Percentiles rank a stretch among this genome's conserved stretches.
Evolutionary conservation across 2,329 filamentous ascomycete species (phyloP).

Genomic region (Xylaria polymorpha): DNA sequence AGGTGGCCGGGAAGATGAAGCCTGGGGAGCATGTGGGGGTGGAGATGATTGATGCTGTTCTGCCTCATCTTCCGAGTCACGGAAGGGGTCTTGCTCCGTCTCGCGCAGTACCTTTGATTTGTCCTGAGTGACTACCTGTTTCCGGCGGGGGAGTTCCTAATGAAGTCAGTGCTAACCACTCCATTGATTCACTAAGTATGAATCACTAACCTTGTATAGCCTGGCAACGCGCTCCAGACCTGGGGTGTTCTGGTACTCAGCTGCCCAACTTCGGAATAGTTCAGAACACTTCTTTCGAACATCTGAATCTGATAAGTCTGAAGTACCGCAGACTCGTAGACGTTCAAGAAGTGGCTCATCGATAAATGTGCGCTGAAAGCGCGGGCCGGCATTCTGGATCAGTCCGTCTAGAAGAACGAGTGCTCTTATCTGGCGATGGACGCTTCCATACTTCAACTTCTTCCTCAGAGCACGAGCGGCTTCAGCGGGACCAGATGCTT

Average conservation of each 20-base stretch:
- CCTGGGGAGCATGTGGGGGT: conserved; percentile 37
- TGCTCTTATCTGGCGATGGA: conserved; percentile 91
- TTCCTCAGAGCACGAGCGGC: conserved; percentile 93
- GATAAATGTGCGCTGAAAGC: conserved; percentile 87
- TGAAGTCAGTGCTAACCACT: conserved; percentile 31
- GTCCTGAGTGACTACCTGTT: conserved; percentile 79
- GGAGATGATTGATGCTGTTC: conserved; percentile 52
- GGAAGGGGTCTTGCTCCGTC: conserved; percentile 76
- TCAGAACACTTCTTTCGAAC: conserved; percentile 91
- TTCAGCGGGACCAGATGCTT: conserved; percentile 86
- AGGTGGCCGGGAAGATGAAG: conserved; percentile 49
- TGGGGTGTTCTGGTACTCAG: conserved; percentile 80
- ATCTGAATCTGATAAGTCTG: conserved; percentile 82
- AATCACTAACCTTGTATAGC: conserved; percentile 71
- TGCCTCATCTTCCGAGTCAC: conserved; percentile 71
- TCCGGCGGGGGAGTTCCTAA: conserved; percentile 72
- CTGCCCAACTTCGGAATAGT: conserved; percentile 87
- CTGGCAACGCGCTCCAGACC: conserved; percentile 84
- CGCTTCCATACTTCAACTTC: conserved; percentile 97
- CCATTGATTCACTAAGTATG: background rate
- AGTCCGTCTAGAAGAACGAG: conserved; percentile 90
- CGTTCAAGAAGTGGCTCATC: conserved; percentile 94
- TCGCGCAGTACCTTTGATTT: conserved; percentile 86
- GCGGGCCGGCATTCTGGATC: conserved; percentile 90
- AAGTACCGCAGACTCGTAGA: conserved; percentile 86